Percentiles rank a stretch among this genome's conserved stretches.
Evolutionary conservation across 495 filamentous ascomycete species (phyloP).

Genomic region (Tetracladium marchalianum): DNA sequence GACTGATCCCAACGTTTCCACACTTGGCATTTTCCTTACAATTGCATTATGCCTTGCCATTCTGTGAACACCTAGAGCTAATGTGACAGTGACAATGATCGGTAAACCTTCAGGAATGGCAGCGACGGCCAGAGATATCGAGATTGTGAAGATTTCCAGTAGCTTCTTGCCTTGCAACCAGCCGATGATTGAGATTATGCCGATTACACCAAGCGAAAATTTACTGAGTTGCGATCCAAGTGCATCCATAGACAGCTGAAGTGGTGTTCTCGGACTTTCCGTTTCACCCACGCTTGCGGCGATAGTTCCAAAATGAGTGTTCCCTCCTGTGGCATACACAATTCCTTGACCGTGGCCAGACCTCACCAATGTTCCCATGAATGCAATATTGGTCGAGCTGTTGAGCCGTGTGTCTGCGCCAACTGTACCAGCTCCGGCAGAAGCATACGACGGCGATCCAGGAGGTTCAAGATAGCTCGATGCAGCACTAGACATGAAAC

Average conservation of each 20-base stretch:
- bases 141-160: constrained; percentile 95
- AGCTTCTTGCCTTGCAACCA: constrained; percentile 80
- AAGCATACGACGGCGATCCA: constrained; percentile 49
- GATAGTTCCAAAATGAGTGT: constrained; percentile 95
- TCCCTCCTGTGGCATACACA: constrained; percentile 84
- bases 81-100: constrained; percentile 94
- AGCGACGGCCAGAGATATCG: constrained; percentile 90
- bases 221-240: constrained; percentile 91
- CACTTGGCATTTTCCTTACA: constrained; percentile 87
- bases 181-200: constrained; percentile 78
- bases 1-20: constrained; percentile 95
- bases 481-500: constrained; percentile 27
- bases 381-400: constrained; percentile 67
- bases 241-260: constrained; percentile 95
- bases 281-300: constrained; percentile 86
- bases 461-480: constrained; percentile 28
- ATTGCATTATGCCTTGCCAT: constrained; percentile 94
- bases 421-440: constrained; percentile 49
- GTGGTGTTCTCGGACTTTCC: constrained; percentile 84
- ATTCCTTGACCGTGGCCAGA: constrained; percentile 94
- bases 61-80: constrained; percentile 85
- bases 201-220: constrained; percentile 92
- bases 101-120: constrained; percentile 96
- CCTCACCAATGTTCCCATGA: constrained; percentile 95
- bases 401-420: constrained; percentile 48